These are phyloP conservation scores for Cryphonectria carpinicola DNA, from an alignment of 2,329 filamentous ascomycete species.

Conservation along the genomic window DNA sequence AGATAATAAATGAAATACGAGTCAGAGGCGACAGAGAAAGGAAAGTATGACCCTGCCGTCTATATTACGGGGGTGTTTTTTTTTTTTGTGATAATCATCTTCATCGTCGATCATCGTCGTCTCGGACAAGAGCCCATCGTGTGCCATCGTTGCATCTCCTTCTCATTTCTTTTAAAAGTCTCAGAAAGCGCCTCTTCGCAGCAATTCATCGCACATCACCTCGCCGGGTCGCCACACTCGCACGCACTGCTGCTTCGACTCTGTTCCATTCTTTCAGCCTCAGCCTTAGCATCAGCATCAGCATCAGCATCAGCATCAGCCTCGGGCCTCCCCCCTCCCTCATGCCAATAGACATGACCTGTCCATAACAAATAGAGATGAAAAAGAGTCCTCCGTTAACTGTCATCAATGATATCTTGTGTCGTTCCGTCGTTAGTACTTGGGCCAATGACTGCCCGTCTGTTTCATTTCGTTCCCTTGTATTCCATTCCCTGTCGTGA, in stretches of 20 bases:
- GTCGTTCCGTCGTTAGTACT: slow-evolving; percentile 29
- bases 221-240: neutral
- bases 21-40: no score
- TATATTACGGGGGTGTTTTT: no score
- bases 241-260: neutral
- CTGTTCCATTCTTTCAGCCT: neutral
- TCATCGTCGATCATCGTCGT: slow-evolving; percentile 9
- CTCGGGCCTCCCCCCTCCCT: neutral
- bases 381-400: slow-evolving; percentile 27
- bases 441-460: slow-evolving; percentile 18
- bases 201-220: slow-evolving; percentile 22
- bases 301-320: no score
- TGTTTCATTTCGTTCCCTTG: slow-evolving; percentile 14
- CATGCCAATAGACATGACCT: slow-evolving; percentile 9
- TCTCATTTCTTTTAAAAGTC: slow-evolving; percentile 16
- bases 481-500: slow-evolving; percentile 14
- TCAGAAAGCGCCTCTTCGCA: slow-evolving; percentile 11
- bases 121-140: neutral
- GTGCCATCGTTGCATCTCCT: slow-evolving; percentile 3
- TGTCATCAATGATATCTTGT: slow-evolving; percentile 30
- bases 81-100: neutral
- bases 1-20: no score
- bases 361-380: slow-evolving; percentile 9
- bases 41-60: no score
- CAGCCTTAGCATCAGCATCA: no score